These are phyloP conservation scores for Botrytis fabae DNA, from an alignment of 2,329 filamentous ascomycete species.

Conservation along the genomic window DNA sequence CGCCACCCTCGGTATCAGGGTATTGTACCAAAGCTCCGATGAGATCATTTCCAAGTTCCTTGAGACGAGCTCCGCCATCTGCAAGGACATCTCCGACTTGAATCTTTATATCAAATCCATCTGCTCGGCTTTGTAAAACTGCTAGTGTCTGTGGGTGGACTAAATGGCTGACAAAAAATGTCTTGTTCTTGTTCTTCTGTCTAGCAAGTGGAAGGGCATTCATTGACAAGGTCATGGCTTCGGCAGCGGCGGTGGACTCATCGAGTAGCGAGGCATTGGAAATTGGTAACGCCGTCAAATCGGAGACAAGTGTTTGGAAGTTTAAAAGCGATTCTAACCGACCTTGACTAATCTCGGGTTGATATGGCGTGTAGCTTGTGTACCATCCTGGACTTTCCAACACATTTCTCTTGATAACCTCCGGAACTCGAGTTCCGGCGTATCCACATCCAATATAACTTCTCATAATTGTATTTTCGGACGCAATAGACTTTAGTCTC, in stretches of 20 bases:
- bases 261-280: conserved; percentile 90
- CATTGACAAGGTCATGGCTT: conserved; percentile 92
- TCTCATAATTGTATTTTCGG: conserved; percentile 60
- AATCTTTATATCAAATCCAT: conserved; percentile 87
- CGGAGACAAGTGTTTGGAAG: conserved; percentile 90
- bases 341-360: conserved; percentile 95
- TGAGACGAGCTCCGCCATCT: conserved; percentile 63
- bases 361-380: conserved; percentile 96
- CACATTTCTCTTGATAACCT: conserved; percentile 90
- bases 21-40: conserved; percentile 95
- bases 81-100: conserved; percentile 70
- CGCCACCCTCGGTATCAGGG: conserved; percentile 81
- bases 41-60: conserved; percentile 75
- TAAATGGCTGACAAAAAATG: conserved; percentile 78
- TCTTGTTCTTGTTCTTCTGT: conserved; percentile 73
- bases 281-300: conserved; percentile 83
- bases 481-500: conserved; percentile 53
- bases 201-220: conserved; percentile 70
- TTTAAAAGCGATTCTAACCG: conserved; percentile 89
- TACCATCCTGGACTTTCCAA: conserved; percentile 96
- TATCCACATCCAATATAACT: conserved; percentile 87
- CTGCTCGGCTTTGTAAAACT: conserved; percentile 79
- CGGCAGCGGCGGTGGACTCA: conserved; percentile 87
- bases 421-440: conserved; percentile 80
- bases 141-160: conserved; percentile 84